Evolutionary conservation across 306 rosid species (phyloP).

Genomic region (Urtica urens): DNA sequence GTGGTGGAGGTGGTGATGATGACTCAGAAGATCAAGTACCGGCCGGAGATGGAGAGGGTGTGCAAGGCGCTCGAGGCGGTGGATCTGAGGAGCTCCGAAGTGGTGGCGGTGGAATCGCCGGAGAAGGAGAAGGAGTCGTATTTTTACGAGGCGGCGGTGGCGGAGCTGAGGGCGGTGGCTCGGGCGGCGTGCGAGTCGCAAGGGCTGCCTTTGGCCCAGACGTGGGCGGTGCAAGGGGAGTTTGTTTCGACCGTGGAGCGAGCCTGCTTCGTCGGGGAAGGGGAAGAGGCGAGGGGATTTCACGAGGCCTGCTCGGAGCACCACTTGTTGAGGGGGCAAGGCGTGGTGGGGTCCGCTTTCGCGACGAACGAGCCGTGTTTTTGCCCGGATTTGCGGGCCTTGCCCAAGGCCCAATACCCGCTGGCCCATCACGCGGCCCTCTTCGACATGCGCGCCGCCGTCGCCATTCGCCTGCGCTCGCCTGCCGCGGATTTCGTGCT

Average conservation of each 20-base stretch:
- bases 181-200: constrained; percentile 76
- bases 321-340: constrained; percentile 93
- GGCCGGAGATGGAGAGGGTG: constrained; percentile 56
- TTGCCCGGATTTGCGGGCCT: constrained; percentile 54
- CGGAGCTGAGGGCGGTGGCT: constrained; percentile 61
- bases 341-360: constrained; percentile 76
- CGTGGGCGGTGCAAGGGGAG: constrained; percentile 91
- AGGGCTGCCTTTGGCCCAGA: constrained; percentile 82
- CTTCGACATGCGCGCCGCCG: constrained; percentile 69
- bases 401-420: constrained; percentile 68
- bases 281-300: constrained; percentile 30
- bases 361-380: constrained; percentile 77
- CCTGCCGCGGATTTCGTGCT: constrained; percentile 62
- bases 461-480: constrained; percentile 69
- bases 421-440: constrained; percentile 78
- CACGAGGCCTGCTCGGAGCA: constrained; percentile 97
- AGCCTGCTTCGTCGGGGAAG: constrained; percentile 74
- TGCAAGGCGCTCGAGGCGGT: constrained; percentile 97
- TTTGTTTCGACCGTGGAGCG: constrained; percentile 75
- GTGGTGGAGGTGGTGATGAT: constrained; percentile 88
- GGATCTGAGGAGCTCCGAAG: constrained; percentile 57
- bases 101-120: constrained; percentile 29
- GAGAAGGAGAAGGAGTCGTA: constrained; percentile 52
- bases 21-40: constrained; percentile 49
- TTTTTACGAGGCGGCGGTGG: constrained; percentile 55